Conservation (phyloP, 345 rosid genomes). For the Rubroshorea leprosula region DNA sequence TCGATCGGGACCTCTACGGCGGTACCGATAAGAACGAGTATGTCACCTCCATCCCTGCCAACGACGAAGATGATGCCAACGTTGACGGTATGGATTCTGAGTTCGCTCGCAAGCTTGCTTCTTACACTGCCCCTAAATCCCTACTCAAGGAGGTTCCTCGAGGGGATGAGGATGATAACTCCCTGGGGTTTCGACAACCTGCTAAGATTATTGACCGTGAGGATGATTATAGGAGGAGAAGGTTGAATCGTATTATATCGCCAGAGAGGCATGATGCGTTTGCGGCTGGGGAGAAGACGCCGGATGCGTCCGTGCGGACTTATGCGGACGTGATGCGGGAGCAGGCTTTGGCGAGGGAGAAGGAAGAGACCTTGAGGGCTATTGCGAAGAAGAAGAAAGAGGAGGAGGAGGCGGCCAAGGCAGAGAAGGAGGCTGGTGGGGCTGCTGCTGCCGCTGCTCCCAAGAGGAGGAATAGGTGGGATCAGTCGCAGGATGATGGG, state of each 20-base stretch:
- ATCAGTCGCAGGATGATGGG: slow-evolving; percentile 65
- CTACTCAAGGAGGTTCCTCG: slow-evolving; percentile 74
- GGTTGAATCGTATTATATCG: slow-evolving; percentile 76
- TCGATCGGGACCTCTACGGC: slow-evolving; percentile 78
- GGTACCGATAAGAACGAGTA: slow-evolving; percentile 62
- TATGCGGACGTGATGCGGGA: slow-evolving; percentile 87
- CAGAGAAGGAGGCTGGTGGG: slow-evolving; percentile 30
- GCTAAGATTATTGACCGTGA: slow-evolving; percentile 81
- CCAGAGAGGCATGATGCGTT: slow-evolving; percentile 93
- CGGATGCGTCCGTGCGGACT: slow-evolving; percentile 68
- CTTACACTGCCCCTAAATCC: slow-evolving; percentile 89
- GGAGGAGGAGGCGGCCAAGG: slow-evolving; percentile 68
- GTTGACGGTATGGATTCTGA: slow-evolving; percentile 56
- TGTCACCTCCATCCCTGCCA: slow-evolving; percentile 66
- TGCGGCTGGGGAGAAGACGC: slow-evolving; percentile 89
- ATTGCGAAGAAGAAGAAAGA: slow-evolving; percentile 71
- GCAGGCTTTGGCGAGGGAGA: slow-evolving; percentile 56
- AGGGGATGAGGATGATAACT: slow-evolving; percentile 37
- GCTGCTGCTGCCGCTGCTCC: slow-evolving; percentile 27
- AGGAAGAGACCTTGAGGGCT: slow-evolving; percentile 50
- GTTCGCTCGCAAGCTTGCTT: slow-evolving; percentile 70
- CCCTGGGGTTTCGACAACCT: slow-evolving; percentile 55
- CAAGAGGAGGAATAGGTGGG: slow-evolving; percentile 97
- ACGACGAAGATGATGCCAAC: slow-evolving; percentile 72
- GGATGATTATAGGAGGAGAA: slow-evolving; percentile 82